A percentile compares a stretch with the other conserved stretches of the same genome.
Evolutionary conservation across 192 early-diverging fungal genomes (phyloP).

Genomic region (Nowakowskiella sp.): DNA sequence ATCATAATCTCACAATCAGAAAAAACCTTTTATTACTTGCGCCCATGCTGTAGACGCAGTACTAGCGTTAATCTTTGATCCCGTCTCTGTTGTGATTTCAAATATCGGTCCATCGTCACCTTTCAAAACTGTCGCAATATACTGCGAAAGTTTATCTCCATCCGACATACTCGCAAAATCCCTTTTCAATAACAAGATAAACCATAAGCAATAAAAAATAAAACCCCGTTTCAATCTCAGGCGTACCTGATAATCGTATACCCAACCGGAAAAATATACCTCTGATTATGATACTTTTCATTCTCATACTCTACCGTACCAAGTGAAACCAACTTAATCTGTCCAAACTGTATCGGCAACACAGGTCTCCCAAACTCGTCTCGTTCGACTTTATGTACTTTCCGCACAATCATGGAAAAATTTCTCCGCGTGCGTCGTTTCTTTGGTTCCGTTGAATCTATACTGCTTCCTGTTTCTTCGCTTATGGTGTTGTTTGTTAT

Average conservation of each 20-base stretch:
- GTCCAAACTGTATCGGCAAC: constrained; percentile 71
- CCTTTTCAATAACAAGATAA: constrained; percentile 25
- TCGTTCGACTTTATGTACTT: constrained; percentile 18
- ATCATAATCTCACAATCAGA: neutral
- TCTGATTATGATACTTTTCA: constrained; percentile 74
- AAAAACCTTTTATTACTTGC: constrained; percentile 53
- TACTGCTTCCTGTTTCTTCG: too few relatives aligned
- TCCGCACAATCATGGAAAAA: too few relatives aligned
- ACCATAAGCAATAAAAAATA: neutral
- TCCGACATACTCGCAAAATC: constrained; percentile 67
- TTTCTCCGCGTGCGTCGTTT: too few relatives aligned
- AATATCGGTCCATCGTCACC: constrained; percentile 73
- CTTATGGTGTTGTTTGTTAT: too few relatives aligned
- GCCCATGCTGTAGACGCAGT: constrained; percentile 91
- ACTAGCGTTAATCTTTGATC: constrained; percentile 58
- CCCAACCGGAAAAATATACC: constrained; percentile 89
- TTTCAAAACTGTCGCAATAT: constrained; percentile 63
- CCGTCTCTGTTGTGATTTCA: constrained; percentile 76
- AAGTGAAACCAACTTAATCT: constrained; percentile 61
- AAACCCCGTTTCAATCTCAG: neutral
- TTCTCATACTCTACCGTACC: constrained; percentile 71
- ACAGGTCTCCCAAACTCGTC: constrained; percentile 61
- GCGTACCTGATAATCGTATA: constrained; percentile 52
- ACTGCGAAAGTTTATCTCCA: constrained; percentile 40
- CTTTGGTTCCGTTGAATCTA: too few relatives aligned